phyloP scores from a whole-genome alignment of 1,284 basidiomycete species.

The Leccinum fallax region DNA sequence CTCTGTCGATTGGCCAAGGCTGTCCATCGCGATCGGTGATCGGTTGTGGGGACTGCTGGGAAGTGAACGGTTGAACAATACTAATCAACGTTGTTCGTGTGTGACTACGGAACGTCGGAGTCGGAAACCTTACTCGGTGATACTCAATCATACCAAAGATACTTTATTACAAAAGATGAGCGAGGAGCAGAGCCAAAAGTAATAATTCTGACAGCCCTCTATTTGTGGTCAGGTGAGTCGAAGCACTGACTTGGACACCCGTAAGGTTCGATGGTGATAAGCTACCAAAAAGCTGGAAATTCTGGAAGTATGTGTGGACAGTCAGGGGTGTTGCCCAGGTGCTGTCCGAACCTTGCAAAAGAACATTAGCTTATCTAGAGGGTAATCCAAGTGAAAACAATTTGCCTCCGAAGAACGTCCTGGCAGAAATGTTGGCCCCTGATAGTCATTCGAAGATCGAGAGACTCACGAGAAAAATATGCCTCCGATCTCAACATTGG shows the following conservation, averaged over 20 bases:
- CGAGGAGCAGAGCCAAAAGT: background rate
- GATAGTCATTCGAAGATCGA: background rate
- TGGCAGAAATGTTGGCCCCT: slow-evolving; percentile 25
- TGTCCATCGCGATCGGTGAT: background rate
- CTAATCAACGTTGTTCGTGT: background rate
- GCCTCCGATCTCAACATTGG: slow-evolving; percentile 54
- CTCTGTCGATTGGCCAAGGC: background rate
- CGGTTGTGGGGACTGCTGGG: background rate
- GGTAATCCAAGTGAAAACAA: background rate
- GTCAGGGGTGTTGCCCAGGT: slow-evolving; percentile 65
- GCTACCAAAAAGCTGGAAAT: slow-evolving; percentile 59
- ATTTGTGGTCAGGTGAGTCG: background rate
- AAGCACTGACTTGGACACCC: slow-evolving; percentile 2
- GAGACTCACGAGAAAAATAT: slow-evolving; percentile 64
- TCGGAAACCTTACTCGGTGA: too few relatives aligned
- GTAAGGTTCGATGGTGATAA: slow-evolving; percentile 45
- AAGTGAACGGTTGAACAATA: background rate
- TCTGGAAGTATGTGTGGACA: slow-evolving; percentile 71
- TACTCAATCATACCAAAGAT: background rate
- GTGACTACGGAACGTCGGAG: too few relatives aligned
- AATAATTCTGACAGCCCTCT: background rate
- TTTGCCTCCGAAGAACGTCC: slow-evolving; percentile 71
- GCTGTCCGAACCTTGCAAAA: slow-evolving; percentile 51
- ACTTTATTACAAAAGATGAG: background rate
- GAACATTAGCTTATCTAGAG: background rate